Evolutionary conservation across 352 stramenopile genomes (phyloP).

Genomic region (Pythium sp.): DNA sequence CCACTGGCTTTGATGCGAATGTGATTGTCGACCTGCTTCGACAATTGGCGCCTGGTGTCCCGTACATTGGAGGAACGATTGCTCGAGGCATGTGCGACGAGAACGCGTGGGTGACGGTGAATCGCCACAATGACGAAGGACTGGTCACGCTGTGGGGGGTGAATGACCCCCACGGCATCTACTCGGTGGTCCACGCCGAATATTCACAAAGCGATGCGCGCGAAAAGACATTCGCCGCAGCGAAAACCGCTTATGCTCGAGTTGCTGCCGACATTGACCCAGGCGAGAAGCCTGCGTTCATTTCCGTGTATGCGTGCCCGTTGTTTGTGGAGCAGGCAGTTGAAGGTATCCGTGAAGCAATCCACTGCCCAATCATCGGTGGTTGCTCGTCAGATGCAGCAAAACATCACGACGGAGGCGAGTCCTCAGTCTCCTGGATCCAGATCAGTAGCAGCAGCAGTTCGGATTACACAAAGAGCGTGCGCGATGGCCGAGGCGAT

Average conservation of each 20-base stretch:
- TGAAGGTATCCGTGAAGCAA: conserved; percentile 75
- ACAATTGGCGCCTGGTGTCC: conserved; percentile 71
- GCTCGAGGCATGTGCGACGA: conserved; percentile 84
- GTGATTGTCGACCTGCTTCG: conserved; percentile 69
- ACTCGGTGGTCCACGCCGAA: conserved; percentile 76
- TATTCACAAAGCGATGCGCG: conserved; percentile 79
- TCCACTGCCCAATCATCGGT: conserved; percentile 79
- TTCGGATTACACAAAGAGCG: conserved; percentile 75
- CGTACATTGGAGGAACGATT: conserved; percentile 84
- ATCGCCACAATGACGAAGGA: conserved; percentile 80
- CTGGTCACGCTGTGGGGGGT: conserved; percentile 84
- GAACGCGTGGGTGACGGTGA: conserved; percentile 86
- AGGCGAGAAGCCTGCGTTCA: conserved; percentile 76
- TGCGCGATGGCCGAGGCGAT: conserved; percentile 64
- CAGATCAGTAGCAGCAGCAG: conserved; percentile 86
- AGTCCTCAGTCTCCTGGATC: conserved; percentile 75
- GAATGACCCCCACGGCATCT: conserved; percentile 79
- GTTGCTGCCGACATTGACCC: conserved; percentile 54
- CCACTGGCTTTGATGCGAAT: conserved; percentile 75
- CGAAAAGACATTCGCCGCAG: conserved; percentile 73
- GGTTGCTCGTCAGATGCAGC: conserved; percentile 80
- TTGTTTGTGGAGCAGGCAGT: conserved; percentile 82
- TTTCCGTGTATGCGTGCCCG: conserved; percentile 75
- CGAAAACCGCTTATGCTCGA: conserved; percentile 59
- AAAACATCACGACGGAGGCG: conserved; percentile 57